A percentile compares a stretch with the other conserved stretches of the same genome.
phyloP scores from a whole-genome alignment of 805 yeast species.

The Wickerhamomyces silvicola region DNA sequence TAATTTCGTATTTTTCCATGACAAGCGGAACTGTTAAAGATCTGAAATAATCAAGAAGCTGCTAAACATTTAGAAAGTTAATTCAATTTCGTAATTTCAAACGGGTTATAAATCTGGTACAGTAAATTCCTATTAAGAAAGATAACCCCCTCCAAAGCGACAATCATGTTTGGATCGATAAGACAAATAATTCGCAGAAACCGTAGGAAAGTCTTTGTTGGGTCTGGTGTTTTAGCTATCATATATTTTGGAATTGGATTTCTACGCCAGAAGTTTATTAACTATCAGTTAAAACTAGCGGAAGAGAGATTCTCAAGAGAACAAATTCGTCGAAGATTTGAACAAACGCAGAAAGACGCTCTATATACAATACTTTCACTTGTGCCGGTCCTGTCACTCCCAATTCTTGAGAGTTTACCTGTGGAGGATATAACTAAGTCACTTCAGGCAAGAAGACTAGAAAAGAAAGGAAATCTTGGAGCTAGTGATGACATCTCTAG shows the following conservation, averaged over 20 bases:
- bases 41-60: too few relatives aligned
- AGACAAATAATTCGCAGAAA: conserved; percentile 35
- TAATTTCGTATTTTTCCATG: too few relatives aligned
- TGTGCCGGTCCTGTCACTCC: conserved; percentile 66
- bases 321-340: conserved; percentile 73
- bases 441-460: conserved; percentile 53
- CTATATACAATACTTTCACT: conserved; percentile 76
- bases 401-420: conserved; percentile 53
- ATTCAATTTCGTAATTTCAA: too few relatives aligned
- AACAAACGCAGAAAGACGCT: conserved; percentile 90
- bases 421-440: conserved; percentile 71
- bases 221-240: conserved; percentile 38
- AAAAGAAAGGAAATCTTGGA: conserved; percentile 10
- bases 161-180: conserved; percentile 17
- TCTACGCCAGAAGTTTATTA: conserved; percentile 37
- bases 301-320: conserved; percentile 58
- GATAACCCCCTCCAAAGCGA: too few relatives aligned
- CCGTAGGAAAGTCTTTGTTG: conserved; percentile 34
- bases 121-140: too few relatives aligned
- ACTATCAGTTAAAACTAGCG: conserved; percentile 43
- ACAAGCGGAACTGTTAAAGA: too few relatives aligned
- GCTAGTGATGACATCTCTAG: conserved; percentile 34
- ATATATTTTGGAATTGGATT: conserved; percentile 38
- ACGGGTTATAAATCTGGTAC: too few relatives aligned
- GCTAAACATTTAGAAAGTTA: too few relatives aligned